Evolutionary conservation across 2,329 filamentous ascomycete species (phyloP).

Genomic region (Daldinia sp.): DNA sequence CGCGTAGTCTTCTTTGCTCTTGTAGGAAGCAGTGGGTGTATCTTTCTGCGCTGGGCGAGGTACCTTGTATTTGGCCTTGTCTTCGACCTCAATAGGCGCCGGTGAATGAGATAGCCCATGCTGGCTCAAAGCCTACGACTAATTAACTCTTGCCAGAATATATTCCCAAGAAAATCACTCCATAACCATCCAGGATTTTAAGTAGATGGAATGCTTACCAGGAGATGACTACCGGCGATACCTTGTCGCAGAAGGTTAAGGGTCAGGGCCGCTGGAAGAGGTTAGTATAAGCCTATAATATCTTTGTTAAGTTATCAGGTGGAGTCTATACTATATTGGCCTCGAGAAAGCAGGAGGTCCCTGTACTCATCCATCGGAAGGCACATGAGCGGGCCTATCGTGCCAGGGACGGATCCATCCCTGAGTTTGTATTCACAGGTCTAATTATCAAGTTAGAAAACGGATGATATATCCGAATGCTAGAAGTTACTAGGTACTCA

Average conservation of each 20-base stretch:
- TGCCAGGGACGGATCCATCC: slow-evolving; percentile 34
- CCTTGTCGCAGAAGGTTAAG: slow-evolving; percentile 61
- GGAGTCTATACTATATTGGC: slow-evolving; percentile 62
- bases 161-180: no score
- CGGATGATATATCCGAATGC: slow-evolving; percentile 24
- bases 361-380: slow-evolving; percentile 68
- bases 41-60: not conserved
- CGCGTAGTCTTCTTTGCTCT: not conserved
- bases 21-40: not conserved
- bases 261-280: slow-evolving; percentile 52
- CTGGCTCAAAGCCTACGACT: not conserved
- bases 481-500: slow-evolving; percentile 39
- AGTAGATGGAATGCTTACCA: slow-evolving; percentile 48
- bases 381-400: slow-evolving; percentile 55
- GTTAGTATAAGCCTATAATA: slow-evolving; percentile 13
- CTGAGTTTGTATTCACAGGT: slow-evolving; percentile 14
- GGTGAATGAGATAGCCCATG: no score
- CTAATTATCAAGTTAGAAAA: slow-evolving; percentile 29
- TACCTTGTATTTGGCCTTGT: not conserved
- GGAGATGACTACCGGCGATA: slow-evolving; percentile 55
- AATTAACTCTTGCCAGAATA: not conserved
- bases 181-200: not conserved
- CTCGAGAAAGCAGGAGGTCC: slow-evolving; percentile 58
- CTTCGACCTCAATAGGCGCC: no score
- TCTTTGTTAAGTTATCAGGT: not conserved